Evolutionary conservation across 2,329 filamentous ascomycete genomes (phyloP).

Genomic region (Colletotrichum sp.): DNA sequence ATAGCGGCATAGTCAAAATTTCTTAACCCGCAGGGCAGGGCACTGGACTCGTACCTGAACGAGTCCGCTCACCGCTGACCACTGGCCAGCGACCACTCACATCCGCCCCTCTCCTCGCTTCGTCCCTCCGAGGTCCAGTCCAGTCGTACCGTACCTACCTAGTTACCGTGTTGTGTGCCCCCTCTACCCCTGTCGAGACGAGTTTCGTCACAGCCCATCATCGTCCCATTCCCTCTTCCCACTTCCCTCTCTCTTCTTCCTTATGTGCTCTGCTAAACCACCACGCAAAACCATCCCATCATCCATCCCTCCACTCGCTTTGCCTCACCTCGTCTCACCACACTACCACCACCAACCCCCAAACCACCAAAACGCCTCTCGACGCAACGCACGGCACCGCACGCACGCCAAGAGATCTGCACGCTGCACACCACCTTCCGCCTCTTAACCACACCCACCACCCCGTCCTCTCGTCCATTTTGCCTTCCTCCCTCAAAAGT

Average conservation of each 20-base stretch:
- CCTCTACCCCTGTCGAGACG: constrained; percentile 12
- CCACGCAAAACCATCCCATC: not conserved
- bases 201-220: constrained; percentile 20
- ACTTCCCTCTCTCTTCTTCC: not conserved
- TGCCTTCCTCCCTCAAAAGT: not conserved
- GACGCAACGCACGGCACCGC: not conserved
- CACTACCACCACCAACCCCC: not conserved
- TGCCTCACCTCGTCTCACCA: constrained; percentile 9
- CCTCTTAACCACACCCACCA: constrained; percentile 3
- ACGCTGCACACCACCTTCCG: not conserved
- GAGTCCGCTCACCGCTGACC: not conserved
- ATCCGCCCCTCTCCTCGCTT: not conserved
- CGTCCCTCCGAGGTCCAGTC: not conserved
- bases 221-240: constrained; percentile 12
- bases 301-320: not conserved
- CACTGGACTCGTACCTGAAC: not conserved
- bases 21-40: not conserved
- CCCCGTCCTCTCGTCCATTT: not conserved
- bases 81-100: not conserved
- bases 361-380: not conserved
- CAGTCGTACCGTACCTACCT: no score
- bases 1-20: not conserved
- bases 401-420: constrained; percentile 14
- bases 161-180: not conserved
- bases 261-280: not conserved